These are phyloP conservation scores for Microcyclosporella mali DNA, from an alignment of 2,329 filamentous ascomycete genomes.

Conservation along the genomic window DNA sequence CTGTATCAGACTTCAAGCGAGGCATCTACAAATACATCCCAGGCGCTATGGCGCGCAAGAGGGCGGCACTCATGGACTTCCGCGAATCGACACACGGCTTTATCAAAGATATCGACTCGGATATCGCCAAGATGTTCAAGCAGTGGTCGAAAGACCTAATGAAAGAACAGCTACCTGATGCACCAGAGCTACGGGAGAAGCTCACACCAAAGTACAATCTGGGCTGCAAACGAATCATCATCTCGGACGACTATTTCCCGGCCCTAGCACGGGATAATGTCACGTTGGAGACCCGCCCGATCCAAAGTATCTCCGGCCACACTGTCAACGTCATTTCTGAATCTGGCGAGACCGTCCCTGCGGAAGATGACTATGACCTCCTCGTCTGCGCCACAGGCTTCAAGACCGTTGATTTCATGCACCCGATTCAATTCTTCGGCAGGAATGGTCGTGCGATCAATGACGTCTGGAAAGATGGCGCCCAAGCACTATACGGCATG, in stretches of 20 bases:
- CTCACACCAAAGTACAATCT: conserved; percentile 50
- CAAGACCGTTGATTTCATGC: conserved; percentile 53
- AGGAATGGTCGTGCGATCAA: conserved; percentile 37
- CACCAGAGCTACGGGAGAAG: conserved; percentile 47
- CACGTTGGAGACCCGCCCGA: conserved; percentile 45
- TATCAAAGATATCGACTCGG: conserved; percentile 38
- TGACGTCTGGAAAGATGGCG: conserved; percentile 51
- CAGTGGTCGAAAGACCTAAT: conserved; percentile 36
- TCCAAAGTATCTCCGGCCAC: conserved; percentile 41
- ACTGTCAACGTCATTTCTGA: conserved; percentile 43
- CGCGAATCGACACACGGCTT: conserved; percentile 45
- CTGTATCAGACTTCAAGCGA: conserved; percentile 40
- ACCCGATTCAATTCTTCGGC: conserved; percentile 50
- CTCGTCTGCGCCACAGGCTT: conserved; percentile 56
- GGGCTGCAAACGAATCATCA: conserved; percentile 52
- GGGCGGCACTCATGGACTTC: conserved; percentile 50
- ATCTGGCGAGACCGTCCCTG: conserved; percentile 10
- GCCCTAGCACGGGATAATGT: conserved; percentile 45
- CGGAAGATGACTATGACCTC: conserved; percentile 44
- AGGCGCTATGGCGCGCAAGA: conserved; percentile 45
- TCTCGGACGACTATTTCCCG: conserved; percentile 52
- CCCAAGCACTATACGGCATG: conserved; percentile 47
- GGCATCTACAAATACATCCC: conserved; percentile 47
- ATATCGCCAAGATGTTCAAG: conserved; percentile 37
- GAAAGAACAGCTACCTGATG: conserved; percentile 40